Conservation (phyloP, 768 basidiomycete genomes). For the Phanerochaete carnosa region DNA sequence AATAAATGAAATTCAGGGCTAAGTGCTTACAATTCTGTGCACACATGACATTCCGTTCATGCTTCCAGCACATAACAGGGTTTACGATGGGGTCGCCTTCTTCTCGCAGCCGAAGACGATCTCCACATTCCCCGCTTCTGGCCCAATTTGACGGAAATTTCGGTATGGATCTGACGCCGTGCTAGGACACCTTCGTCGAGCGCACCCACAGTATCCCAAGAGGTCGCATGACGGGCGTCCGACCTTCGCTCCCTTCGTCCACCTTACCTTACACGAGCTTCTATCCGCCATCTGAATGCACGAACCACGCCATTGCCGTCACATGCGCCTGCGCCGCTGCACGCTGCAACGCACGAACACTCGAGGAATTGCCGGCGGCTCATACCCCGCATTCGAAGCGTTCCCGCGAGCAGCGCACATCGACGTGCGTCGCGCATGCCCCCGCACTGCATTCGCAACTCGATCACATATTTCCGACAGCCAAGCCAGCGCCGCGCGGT, state of each 20-base stretch:
- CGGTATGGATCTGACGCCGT: background rate
- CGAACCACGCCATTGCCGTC: background rate
- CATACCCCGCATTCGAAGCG: background rate
- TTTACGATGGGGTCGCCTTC: background rate
- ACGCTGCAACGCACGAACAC: background rate
- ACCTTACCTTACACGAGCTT: background rate
- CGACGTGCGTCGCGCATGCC: background rate
- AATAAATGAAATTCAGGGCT: background rate
- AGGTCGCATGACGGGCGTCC: background rate
- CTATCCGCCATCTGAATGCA: background rate
- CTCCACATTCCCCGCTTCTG: background rate
- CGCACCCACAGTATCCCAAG: background rate
- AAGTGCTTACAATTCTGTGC: background rate
- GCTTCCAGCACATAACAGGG: background rate
- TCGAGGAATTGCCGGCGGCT: constrained; percentile 6
- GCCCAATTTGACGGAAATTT: background rate
- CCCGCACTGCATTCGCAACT: background rate
- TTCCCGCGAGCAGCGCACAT: background rate
- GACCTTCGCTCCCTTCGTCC: no score
- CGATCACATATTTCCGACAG: background rate
- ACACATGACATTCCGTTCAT: background rate
- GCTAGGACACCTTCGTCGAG: background rate
- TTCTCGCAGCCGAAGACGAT: background rate
- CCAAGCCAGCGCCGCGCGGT: background rate
- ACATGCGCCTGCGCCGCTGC: background rate